Evolutionary conservation across 768 basidiomycete genomes (phyloP), one percentile per base, ranked within the genome.

Genomic region (Russula virescens): DNA sequence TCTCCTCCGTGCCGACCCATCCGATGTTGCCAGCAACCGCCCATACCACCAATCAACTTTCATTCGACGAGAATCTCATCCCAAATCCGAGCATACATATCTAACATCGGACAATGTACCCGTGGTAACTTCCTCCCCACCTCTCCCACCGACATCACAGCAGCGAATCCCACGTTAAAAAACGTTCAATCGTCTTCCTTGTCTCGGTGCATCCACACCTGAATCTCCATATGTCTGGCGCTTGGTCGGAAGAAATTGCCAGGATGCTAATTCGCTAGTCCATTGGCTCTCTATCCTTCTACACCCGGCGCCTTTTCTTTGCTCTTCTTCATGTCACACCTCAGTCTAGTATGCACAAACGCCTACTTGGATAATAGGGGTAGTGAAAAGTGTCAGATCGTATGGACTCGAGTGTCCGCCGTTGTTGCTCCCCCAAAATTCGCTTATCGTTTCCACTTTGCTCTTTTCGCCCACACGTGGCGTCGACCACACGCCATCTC

Each of bases 11-110:
- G 21, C 62, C 62, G 62, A 48, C 38, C 13, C 40, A 48, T 63
- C 62, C 62, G 62, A 63, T 59, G 11, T 43, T 48, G 57, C 62
- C 62, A 52, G 56, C 62, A 57, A 19, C 13, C 2, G 16, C 25
- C 25, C 55, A 45, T 25, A 35, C 38, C 34, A 58, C 26, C 35
- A 31, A 35, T 21, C 21, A 28, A 34, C 55, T 50, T 35, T 35
- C 34, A 34, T 34, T 42, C 52, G 34, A 43, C 16, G 28, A 21
- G 35, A 40, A 61, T 3, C 38, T 38, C 60, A 55, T 61, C 14
- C 35, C 60, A 55, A 61, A 48, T 49, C 60, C 46, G 26, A 63
- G 23, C 49, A 31, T 25, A 21, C 6, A 23, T 35, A 43, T 42
- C 28, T 43, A 34, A 25, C 42, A 40, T 40, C 54, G 47, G 47